These are phyloP conservation scores for Didymella pinodella DNA, from an alignment of 2,329 filamentous ascomycete genomes.

Conservation along the genomic window DNA sequence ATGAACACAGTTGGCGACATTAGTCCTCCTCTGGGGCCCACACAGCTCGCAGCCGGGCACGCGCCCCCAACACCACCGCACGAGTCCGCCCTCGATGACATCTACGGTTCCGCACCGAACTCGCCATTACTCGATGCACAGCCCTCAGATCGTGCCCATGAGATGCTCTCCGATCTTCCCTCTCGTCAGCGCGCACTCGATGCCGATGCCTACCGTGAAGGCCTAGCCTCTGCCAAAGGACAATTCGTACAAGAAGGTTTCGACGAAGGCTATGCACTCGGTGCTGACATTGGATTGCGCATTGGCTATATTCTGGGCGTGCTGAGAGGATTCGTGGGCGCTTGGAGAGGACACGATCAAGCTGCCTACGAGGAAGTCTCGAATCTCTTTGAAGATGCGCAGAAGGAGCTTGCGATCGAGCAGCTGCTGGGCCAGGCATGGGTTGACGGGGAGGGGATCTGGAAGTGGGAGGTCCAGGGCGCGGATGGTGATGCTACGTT, in stretches of 20 bases:
- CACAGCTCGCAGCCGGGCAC: slow-evolving; percentile 40
- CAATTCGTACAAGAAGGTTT: slow-evolving; percentile 84
- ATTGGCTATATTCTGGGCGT: slow-evolving; percentile 79
- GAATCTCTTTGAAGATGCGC: slow-evolving; percentile 56
- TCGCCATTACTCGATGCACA: slow-evolving; percentile 44
- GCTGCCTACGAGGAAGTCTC: slow-evolving; percentile 39
- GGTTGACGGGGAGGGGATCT: slow-evolving; percentile 74
- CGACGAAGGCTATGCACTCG: slow-evolving; percentile 87
- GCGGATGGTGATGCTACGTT: slow-evolving; percentile 48
- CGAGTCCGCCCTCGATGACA: slow-evolving; percentile 53
- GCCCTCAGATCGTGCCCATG: slow-evolving; percentile 26
- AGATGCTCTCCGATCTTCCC: slow-evolving; percentile 73
- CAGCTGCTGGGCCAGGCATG: slow-evolving; percentile 71
- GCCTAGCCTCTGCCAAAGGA: slow-evolving; percentile 78
- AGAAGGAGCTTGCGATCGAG: slow-evolving; percentile 66
- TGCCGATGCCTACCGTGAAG: slow-evolving; percentile 90
- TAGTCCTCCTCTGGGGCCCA: slow-evolving; percentile 38
- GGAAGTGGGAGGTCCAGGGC: slow-evolving; percentile 67
- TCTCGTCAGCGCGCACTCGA: slow-evolving; percentile 78
- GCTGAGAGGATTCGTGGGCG: slow-evolving; percentile 73
- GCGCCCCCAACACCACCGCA: slow-evolving; percentile 46
- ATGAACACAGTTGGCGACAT: slow-evolving; percentile 34
- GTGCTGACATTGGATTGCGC: slow-evolving; percentile 77
- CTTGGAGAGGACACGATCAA: slow-evolving; percentile 49
- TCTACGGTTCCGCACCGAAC: slow-evolving; percentile 56